These are phyloP conservation scores for Yarrowia sp. DNA, from an alignment of 805 yeast genomes.

Conservation along the genomic window DNA sequence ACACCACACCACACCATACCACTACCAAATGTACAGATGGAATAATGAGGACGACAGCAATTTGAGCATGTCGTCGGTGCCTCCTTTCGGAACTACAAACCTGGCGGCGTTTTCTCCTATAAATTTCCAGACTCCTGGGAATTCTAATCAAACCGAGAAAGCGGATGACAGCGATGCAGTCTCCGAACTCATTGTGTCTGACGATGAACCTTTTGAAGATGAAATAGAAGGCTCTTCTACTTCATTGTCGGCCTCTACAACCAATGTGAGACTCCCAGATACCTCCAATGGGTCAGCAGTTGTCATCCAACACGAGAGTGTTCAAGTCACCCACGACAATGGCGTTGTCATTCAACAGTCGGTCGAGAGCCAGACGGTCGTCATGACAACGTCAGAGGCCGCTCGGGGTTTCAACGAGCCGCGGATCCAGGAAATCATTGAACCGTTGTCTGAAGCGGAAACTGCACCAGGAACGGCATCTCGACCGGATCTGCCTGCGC, in stretches of 20 bases:
- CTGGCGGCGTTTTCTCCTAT: neutral
- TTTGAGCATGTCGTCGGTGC: neutral
- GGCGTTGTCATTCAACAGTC: neutral
- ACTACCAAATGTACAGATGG: no score
- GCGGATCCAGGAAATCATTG: neutral
- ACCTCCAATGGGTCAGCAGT: neutral
- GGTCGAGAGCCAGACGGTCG: neutral
- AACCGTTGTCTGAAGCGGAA: neutral
- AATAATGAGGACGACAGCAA: neutral
- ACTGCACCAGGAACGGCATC: neutral
- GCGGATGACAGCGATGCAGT: no score
- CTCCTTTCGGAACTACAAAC: neutral
- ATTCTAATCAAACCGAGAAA: no score
- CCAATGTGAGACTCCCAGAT: no score
- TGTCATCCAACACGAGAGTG: neutral
- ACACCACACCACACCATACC: no score
- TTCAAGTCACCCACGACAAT: neutral
- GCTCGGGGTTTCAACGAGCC: neutral
- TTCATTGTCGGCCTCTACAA: no score
- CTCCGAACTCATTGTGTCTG: neutral
- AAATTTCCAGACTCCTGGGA: neutral
- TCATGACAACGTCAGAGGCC: neutral
- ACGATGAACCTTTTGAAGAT: neutral
- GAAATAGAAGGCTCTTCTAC: no score
- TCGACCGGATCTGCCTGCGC: neutral